These are phyloP conservation scores for Juncus effusus DNA, from an alignment of 176 grass and related monocot species.

Conservation along the genomic window DNA sequence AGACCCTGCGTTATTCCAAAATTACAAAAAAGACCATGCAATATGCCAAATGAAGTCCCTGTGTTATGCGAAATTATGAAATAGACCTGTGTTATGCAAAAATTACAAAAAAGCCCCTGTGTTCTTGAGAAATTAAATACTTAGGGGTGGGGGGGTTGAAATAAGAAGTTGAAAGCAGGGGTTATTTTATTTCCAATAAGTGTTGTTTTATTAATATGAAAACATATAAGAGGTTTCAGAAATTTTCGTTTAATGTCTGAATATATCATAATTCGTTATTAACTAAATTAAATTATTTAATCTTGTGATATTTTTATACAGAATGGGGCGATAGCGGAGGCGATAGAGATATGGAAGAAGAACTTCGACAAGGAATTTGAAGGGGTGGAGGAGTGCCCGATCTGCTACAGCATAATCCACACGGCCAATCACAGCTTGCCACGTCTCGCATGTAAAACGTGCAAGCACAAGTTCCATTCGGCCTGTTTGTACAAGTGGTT, in stretches of 20 bases:
- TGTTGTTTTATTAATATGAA: neutral
- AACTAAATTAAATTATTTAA: neutral
- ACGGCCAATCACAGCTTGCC: slow-evolving; percentile 89
- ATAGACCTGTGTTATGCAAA: neutral
- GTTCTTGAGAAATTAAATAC: neutral
- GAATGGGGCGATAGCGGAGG: slow-evolving; percentile 89
- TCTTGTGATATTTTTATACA: slow-evolving; percentile 10
- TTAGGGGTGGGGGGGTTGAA: neutral
- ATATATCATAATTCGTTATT: no score
- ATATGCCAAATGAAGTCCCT: no score
- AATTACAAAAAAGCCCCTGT: neutral
- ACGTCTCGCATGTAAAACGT: slow-evolving; percentile 85
- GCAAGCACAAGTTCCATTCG: slow-evolving; percentile 91
- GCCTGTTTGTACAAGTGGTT: slow-evolving; percentile 99
- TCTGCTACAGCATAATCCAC: slow-evolving; percentile 94
- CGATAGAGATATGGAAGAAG: slow-evolving; percentile 74
- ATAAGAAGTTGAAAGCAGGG: neutral
- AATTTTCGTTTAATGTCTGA: neutral
- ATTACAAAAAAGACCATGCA: no score
- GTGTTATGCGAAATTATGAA: no score
- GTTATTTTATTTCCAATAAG: neutral
- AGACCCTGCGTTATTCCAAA: no score
- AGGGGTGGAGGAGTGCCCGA: slow-evolving; percentile 91
- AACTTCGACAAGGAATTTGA: slow-evolving; percentile 97
- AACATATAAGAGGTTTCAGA: neutral